A percentile compares a stretch with the other conserved stretches of the same genome.
Evolutionary conservation across 495 filamentous ascomycete genomes (phyloP).

Genomic region (Tuber umbilicatum): DNA sequence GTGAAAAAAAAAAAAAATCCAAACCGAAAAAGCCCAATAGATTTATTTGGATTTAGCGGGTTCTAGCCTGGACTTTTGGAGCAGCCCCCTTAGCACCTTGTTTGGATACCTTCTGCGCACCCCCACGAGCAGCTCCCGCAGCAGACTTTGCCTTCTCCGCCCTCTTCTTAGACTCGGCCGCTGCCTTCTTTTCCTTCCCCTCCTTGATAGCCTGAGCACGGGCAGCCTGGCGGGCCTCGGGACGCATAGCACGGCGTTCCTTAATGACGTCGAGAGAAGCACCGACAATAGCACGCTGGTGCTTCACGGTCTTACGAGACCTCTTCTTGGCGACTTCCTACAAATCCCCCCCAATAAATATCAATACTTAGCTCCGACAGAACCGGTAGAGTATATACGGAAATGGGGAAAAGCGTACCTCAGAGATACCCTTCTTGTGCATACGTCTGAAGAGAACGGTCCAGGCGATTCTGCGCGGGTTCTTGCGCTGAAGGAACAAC

Average conservation of each 20-base stretch:
- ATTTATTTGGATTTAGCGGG: conserved; percentile 58
- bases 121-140: conserved; percentile 63
- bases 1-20: conserved; percentile 35
- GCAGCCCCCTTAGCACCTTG: conserved; percentile 90
- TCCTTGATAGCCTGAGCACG: conserved; percentile 87
- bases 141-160: conserved; percentile 97
- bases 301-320: conserved; percentile 94
- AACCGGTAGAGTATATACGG: conserved; percentile 17
- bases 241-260: conserved; percentile 87
- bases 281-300: conserved; percentile 97
- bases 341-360: not conserved
- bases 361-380: not conserved
- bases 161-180: conserved; percentile 86
- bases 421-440: conserved; percentile 99
- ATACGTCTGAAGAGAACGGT: conserved; percentile 94
- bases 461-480: conserved; percentile 98
- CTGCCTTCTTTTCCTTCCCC: conserved; percentile 94
- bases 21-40: conserved; percentile 23
- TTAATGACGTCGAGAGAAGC: conserved; percentile 99
- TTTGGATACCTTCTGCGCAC: conserved; percentile 82
- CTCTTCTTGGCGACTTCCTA: conserved; percentile 99
- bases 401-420: conserved; percentile 59
- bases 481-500: conserved; percentile 99
- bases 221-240: conserved; percentile 88
- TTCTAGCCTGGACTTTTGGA: conserved; percentile 76